phyloP scores from a whole-genome alignment of 495 filamentous ascomycete species.

The Talaromyces nanjingensis region DNA sequence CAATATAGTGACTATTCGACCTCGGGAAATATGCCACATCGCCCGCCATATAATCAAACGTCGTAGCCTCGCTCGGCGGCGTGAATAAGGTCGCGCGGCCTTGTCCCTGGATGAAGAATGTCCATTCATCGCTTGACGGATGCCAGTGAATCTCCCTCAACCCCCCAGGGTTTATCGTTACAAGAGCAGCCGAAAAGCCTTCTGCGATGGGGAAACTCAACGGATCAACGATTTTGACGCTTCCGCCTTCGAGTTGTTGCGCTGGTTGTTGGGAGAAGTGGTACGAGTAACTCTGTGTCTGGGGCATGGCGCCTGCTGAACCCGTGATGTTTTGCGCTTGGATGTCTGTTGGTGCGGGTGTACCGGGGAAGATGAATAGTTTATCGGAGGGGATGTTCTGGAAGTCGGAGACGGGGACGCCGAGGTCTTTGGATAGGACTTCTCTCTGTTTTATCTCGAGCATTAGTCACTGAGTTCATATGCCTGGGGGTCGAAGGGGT shows the following conservation, averaged over 20 bases:
- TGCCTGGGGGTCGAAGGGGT: not conserved
- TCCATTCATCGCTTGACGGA: constrained; percentile 67
- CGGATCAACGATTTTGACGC: constrained; percentile 62
- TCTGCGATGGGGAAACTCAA: constrained; percentile 52
- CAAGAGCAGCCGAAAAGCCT: constrained; percentile 56
- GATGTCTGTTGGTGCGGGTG: constrained; percentile 53
- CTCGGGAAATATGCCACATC: constrained; percentile 66
- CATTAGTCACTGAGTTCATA: not conserved
- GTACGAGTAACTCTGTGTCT: constrained; percentile 51
- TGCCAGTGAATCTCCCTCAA: constrained; percentile 69
- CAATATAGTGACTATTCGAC: constrained; percentile 61
- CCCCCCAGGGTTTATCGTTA: constrained; percentile 49
- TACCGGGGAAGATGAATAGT: constrained; percentile 66
- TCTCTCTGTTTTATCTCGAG: constrained; percentile 27
- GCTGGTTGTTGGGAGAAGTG: constrained; percentile 59
- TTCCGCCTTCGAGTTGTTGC: constrained; percentile 52
- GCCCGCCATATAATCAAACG: constrained; percentile 70
- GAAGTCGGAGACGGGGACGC: constrained; percentile 46
- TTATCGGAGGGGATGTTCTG: constrained; percentile 51
- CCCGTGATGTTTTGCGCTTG: constrained; percentile 55
- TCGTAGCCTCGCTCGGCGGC: constrained; percentile 50
- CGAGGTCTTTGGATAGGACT: constrained; percentile 58
- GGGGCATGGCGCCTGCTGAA: constrained; percentile 48
- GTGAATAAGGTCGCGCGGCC: constrained; percentile 62
- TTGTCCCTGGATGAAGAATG: constrained; percentile 62